Evolutionary conservation across 2,329 filamentous ascomycete genomes (phyloP), one percentile per base, ranked within the genome.

Genomic region (Claviceps sorghi): DNA sequence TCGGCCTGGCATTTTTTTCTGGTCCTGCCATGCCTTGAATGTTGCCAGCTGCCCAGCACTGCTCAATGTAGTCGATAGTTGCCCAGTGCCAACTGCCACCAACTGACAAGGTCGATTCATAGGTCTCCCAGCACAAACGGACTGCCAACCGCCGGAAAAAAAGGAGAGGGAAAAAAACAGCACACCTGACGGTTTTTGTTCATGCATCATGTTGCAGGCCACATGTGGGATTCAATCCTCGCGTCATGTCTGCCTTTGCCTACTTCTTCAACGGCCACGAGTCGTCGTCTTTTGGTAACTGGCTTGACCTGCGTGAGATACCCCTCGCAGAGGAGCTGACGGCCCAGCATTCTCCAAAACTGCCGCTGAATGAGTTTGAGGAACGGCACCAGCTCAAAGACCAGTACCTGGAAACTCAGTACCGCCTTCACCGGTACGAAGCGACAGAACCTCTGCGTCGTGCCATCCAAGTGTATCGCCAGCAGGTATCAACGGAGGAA

Each of bases 371-470:
- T 4, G 41, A 52, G 1, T 50, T 43, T 1, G 41, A 50, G 3
- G 32, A 52, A 2, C 41, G 49, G 4, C 50, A 43, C 15, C 47
- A 55, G 21, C 44, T 56, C 2, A 65, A 64, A 21, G 47, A 56
- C 4, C 71, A 74, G 0, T 95, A 95, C 53, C 70, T 95, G 0
- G 71, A 79, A 34, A 76, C 80, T 0, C 86, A 94, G 49, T 95
- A 93, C 61, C 72, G 80, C 3, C 75, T 95, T 1, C 72, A 88
- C 8, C 77, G 89, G 2, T 85, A 88, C 60, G 88, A 95, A 61
- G 78, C 81, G 0, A 71, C 86, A 3, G 77, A 84, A 13, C 76
- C 82, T 1, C 71, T 95, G 0, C 77, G 88, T 7, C 75, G 80
- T 55, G 82, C 86, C 0, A 75, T 95, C 1, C 67, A 70, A 0